Evolutionary conservation across 2,329 filamentous ascomycete genomes (phyloP).

Genomic region (Chaetothyriales sp.): DNA sequence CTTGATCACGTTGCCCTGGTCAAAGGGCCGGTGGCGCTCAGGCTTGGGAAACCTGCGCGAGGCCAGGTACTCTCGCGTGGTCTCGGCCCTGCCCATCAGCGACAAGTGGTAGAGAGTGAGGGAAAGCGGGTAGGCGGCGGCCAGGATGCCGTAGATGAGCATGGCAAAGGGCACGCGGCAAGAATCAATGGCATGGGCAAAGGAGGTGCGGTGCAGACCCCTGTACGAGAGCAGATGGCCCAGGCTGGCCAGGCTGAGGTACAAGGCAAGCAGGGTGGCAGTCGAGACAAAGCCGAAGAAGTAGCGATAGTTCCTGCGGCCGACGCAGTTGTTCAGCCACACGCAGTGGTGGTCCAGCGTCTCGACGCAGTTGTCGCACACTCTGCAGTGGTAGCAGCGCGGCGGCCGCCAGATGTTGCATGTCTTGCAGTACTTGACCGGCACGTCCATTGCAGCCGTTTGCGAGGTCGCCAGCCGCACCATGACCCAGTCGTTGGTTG

Average conservation of each 20-base stretch:
- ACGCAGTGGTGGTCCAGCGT: slow-evolving; percentile 97
- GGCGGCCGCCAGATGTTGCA: slow-evolving; percentile 96
- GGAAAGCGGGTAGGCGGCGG: slow-evolving; percentile 65
- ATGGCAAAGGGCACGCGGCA: slow-evolving; percentile 77
- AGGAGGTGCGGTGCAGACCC: slow-evolving; percentile 49
- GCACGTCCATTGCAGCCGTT: slow-evolving; percentile 89
- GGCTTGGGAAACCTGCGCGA: slow-evolving; percentile 88
- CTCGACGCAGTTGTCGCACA: slow-evolving; percentile 95
- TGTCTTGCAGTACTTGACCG: slow-evolving; percentile 94
- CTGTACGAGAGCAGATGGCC: slow-evolving; percentile 66
- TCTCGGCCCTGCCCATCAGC: slow-evolving; percentile 80
- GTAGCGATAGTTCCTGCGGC: slow-evolving; percentile 92
- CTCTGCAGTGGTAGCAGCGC: slow-evolving; percentile 85
- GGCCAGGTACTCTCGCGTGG: slow-evolving; percentile 89
- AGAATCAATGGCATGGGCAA: slow-evolving; percentile 52
- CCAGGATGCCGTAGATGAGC: slow-evolving; percentile 67
- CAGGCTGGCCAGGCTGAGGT: slow-evolving; percentile 64
- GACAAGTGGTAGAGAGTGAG: slow-evolving; percentile 83
- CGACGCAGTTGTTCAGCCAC: slow-evolving; percentile 97
- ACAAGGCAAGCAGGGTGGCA: slow-evolving; percentile 61
- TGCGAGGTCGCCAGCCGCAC: slow-evolving; percentile 63
- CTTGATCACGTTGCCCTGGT: slow-evolving; percentile 56
- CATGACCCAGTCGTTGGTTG: slow-evolving; percentile 87
- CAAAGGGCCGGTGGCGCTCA: slow-evolving; percentile 83
- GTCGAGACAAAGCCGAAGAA: slow-evolving; percentile 86